Evolutionary conservation across 257 asterid genomes (phyloP).

Genomic region (Gentiana macrophylla): DNA sequence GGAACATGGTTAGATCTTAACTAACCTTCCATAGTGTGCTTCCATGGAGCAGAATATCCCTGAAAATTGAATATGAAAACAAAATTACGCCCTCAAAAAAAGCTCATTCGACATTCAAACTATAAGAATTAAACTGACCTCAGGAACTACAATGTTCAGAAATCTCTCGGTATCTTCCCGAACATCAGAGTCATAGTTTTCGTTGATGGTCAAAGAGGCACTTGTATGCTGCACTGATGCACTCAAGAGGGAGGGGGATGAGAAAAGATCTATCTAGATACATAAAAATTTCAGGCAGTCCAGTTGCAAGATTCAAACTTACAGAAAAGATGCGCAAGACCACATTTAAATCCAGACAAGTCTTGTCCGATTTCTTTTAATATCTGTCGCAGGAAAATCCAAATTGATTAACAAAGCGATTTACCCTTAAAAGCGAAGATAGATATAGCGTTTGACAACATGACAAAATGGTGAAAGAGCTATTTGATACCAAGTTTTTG

Average conservation of each 20-base stretch:
- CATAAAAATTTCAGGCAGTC: neutral
- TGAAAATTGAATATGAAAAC: constrained; percentile 26
- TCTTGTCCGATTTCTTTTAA: constrained; percentile 83
- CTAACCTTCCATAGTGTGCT: constrained; percentile 85
- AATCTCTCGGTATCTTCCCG: constrained; percentile 88
- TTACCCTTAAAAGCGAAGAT: constrained; percentile 7
- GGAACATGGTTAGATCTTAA: neutral
- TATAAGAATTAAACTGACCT: constrained; percentile 38
- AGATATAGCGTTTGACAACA: neutral
- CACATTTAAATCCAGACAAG: constrained; percentile 68
- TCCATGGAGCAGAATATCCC: constrained; percentile 94
- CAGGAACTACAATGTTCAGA: constrained; percentile 77
- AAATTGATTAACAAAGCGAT: neutral
- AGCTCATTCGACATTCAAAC: constrained; percentile 9
- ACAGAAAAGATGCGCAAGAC: constrained; percentile 90
- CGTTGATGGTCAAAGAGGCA: constrained; percentile 95
- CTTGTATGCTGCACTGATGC: constrained; percentile 95
- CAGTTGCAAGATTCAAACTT: constrained; percentile 17
- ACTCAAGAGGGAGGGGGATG: constrained; percentile 1
- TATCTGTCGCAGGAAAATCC: constrained; percentile 37
- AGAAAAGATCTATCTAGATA: constrained; percentile 5
- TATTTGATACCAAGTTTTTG: too few species aligned
- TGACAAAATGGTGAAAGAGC: neutral
- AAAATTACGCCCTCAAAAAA: constrained; percentile 12
- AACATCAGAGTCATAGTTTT: constrained; percentile 92